phyloP scores from a whole-genome alignment of 352 stramenopile genomes.

The Phytophthora tubulina region DNA sequence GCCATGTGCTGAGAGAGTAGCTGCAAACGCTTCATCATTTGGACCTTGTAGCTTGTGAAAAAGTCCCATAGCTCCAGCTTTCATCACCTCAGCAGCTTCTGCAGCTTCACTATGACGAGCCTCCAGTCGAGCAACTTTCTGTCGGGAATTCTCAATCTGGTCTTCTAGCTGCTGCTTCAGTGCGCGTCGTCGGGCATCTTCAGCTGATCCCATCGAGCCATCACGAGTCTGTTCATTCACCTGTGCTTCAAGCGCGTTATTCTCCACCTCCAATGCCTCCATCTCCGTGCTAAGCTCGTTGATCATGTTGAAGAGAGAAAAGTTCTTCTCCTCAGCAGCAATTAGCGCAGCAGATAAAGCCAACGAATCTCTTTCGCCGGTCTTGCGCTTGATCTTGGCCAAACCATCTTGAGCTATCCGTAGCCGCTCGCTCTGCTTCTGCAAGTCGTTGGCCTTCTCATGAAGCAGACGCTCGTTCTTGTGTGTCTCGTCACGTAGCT shows the following conservation, averaged over 20 bases:
- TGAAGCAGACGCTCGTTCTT: constrained; percentile 82
- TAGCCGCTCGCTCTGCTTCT: constrained; percentile 74
- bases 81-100: constrained; percentile 78
- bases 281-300: constrained; percentile 95
- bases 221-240: constrained; percentile 52
- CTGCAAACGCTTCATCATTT: constrained; percentile 77
- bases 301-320: constrained; percentile 95
- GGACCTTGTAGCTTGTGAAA: constrained; percentile 84
- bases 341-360: constrained; percentile 89
- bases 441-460: constrained; percentile 82
- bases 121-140: constrained; percentile 79
- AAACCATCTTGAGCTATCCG: constrained; percentile 84
- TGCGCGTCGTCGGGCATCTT: constrained; percentile 62
- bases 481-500: constrained; percentile 78
- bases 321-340: constrained; percentile 94
- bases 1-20: constrained; percentile 73
- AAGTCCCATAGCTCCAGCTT: constrained; percentile 74
- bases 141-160: constrained; percentile 87
- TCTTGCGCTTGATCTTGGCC: constrained; percentile 91
- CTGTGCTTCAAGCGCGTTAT: constrained; percentile 73
- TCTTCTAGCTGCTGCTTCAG: constrained; percentile 82
- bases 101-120: constrained; percentile 66
- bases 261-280: constrained; percentile 88
- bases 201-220: constrained; percentile 59
- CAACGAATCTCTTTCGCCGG: constrained; percentile 82